These are phyloP conservation scores for Rubus parviflorus DNA, from an alignment of 306 rosid genomes.

Conservation along the genomic window DNA sequence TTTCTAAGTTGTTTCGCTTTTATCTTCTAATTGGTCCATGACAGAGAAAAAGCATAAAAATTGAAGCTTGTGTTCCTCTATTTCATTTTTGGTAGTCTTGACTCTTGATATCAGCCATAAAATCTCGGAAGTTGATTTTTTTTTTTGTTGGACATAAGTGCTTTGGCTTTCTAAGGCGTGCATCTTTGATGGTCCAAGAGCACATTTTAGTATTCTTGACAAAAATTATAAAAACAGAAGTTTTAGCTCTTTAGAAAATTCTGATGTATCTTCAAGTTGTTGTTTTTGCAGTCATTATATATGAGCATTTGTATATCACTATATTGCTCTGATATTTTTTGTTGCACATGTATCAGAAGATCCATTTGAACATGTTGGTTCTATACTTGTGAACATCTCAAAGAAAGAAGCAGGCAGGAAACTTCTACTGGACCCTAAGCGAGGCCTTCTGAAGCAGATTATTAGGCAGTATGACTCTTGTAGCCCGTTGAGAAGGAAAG, in stretches of 20 bases:
- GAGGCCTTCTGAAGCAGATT: conserved; percentile 84
- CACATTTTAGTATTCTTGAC: not conserved
- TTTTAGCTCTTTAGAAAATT: not conserved
- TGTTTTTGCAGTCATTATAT: conserved; percentile 4
- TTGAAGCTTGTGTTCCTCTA: not conserved
- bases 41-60: not conserved
- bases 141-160: not conserved
- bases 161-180: not conserved
- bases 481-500: conserved; percentile 80
- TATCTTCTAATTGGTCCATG: not conserved
- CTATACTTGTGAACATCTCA: conserved; percentile 85
- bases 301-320: not conserved
- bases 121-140: not conserved
- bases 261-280: not conserved
- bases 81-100: conserved; percentile 1
- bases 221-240: not conserved
- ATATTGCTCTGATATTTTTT: conserved; percentile 22
- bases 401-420: conserved; percentile 79
- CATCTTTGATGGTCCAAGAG: not conserved
- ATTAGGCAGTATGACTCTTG: conserved; percentile 81
- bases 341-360: conserved; percentile 54
- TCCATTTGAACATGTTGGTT: conserved; percentile 92
- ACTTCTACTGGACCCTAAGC: conserved; percentile 81
- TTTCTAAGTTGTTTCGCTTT: conserved; percentile 16
- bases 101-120: not conserved